A percentile compares a stretch with the other conserved stretches of the same genome.
phyloP scores from a whole-genome alignment of 352 stramenopile genomes.

The Phytophthora brassicae region DNA sequence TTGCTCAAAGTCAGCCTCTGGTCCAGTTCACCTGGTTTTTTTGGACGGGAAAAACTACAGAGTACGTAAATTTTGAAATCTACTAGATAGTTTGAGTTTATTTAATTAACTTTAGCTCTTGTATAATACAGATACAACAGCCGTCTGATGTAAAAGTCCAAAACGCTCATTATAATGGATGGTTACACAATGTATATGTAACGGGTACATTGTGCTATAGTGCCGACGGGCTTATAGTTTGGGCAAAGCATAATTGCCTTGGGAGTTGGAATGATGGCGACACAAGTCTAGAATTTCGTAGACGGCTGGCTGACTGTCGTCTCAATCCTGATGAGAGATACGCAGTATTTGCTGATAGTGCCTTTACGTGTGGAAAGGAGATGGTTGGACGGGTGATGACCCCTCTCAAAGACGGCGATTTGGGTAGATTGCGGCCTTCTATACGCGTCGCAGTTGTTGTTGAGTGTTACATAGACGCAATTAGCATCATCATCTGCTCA shows the following conservation, averaged over 20 bases:
- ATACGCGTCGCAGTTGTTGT: neutral
- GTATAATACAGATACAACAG: neutral
- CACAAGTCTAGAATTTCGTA: neutral
- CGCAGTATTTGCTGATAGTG: too few species aligned
- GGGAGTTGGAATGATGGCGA: conserved; percentile 21
- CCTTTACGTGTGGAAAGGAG: too few species aligned
- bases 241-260: conserved; percentile 13
- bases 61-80: neutral
- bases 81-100: too few species aligned
- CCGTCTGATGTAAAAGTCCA: neutral
- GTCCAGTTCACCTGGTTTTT: neutral
- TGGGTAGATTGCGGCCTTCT: neutral
- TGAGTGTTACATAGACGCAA: too few species aligned
- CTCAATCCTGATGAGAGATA: too few species aligned
- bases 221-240: conserved; percentile 15
- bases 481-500: too few species aligned
- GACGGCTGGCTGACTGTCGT: too few species aligned
- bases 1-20: too few species aligned
- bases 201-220: conserved; percentile 17
- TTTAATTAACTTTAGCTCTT: neutral
- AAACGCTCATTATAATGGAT: conserved; percentile 6
- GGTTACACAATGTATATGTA: conserved; percentile 5
- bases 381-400: too few species aligned
- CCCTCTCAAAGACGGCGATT: too few species aligned
- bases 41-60: neutral